phyloP scores from a whole-genome alignment of 768 basidiomycete species.

The Pleurotus tuoliensis region DNA sequence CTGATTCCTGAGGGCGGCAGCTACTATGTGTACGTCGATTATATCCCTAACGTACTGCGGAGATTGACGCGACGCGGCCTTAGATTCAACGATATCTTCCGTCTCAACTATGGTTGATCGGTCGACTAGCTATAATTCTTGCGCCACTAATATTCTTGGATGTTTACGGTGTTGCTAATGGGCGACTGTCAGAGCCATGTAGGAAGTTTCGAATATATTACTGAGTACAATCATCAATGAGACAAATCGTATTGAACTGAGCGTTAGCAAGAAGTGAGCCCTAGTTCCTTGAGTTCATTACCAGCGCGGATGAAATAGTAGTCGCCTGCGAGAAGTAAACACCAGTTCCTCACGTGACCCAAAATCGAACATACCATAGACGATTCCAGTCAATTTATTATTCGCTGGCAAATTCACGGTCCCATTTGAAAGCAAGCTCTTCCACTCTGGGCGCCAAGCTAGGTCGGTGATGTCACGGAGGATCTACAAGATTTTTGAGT shows the following conservation, averaged over 20 bases:
- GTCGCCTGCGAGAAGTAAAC: conserved; percentile 28
- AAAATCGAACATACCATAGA: conserved; percentile 37
- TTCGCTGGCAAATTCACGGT: conserved; percentile 56
- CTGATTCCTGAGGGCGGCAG: conserved; percentile 69
- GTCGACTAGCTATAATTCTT: too few relatives aligned
- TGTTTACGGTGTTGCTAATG: not conserved
- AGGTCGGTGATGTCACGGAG: conserved; percentile 43
- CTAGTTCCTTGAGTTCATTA: conserved; percentile 31
- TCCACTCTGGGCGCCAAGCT: conserved; percentile 59
- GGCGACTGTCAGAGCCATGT: not conserved
- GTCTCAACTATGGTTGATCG: conserved; percentile 65
- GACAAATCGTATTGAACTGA: not conserved
- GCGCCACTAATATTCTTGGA: not conserved
- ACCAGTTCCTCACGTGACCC: not conserved
- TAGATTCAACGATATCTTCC: conserved; percentile 90
- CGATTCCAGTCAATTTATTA: conserved; percentile 58
- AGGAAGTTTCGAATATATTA: not conserved
- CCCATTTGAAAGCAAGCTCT: conserved; percentile 62
- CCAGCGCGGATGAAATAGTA: conserved; percentile 41
- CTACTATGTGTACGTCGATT: conserved; percentile 77
- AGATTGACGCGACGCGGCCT: too few relatives aligned
- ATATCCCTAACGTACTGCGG: not conserved
- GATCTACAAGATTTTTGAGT: conserved; percentile 26
- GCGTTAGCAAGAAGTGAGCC: conserved; percentile 23
- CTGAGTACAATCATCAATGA: not conserved